phyloP scores from a whole-genome alignment of 176 grass and related monocot genomes.

The Chrysopogon serrulatus region DNA sequence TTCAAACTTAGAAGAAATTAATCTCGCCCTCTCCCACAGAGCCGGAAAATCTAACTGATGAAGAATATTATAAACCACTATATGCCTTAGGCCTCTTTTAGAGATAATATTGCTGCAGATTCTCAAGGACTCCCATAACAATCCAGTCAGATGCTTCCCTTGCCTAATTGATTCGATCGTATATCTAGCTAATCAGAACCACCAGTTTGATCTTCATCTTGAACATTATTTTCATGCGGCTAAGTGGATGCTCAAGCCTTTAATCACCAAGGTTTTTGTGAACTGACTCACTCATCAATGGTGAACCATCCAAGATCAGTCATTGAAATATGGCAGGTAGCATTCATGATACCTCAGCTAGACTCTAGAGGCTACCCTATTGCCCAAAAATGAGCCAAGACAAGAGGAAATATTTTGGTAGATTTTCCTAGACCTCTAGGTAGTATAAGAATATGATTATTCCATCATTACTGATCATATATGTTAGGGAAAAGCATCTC shows the following conservation, averaged over 20 bases:
- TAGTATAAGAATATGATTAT: background rate
- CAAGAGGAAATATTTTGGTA: background rate
- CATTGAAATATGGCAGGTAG: background rate
- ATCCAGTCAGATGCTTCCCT: background rate
- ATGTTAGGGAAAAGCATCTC: background rate
- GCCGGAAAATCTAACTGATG: background rate
- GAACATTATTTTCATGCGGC: background rate
- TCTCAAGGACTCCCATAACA: background rate
- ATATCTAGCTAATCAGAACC: background rate
- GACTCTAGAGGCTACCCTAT: background rate
- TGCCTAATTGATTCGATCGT: background rate
- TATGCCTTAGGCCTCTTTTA: background rate
- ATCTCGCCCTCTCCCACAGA: background rate
- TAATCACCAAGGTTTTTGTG: background rate
- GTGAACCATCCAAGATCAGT: background rate
- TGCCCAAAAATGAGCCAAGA: background rate
- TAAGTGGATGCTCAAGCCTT: background rate
- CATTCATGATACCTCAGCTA: background rate
- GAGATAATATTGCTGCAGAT: too few species aligned
- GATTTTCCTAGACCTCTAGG: background rate
- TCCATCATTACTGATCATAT: background rate
- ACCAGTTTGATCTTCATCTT: background rate
- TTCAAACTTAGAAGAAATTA: background rate
- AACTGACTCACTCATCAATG: background rate
- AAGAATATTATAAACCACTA: background rate